Percentiles rank a stretch among this genome's conserved stretches.
These are phyloP conservation scores for Coelastrella sp. DNA, from an alignment of 139 green algal genomes.

Conservation along the genomic window DNA sequence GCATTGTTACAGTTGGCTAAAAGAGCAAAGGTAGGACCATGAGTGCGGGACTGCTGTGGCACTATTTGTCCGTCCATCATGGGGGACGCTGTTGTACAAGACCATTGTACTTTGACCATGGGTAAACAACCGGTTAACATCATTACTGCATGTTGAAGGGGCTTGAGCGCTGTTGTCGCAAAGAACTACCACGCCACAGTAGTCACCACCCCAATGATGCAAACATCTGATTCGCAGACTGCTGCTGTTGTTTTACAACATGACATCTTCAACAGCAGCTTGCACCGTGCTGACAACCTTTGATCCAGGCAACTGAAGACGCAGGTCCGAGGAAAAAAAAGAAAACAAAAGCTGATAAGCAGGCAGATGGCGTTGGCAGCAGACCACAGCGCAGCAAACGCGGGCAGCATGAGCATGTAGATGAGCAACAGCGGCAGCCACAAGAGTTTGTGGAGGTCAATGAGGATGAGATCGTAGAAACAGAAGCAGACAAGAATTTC, in stretches of 20 bases:
- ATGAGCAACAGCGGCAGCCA: neutral
- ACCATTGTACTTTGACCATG: too few relatives aligned
- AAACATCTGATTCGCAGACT: neutral
- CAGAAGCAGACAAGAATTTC: conserved; percentile 31
- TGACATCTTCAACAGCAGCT: too few relatives aligned
- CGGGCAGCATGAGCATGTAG: neutral
- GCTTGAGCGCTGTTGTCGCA: too few relatives aligned
- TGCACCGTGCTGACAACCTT: too few relatives aligned
- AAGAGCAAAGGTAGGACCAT: neutral
- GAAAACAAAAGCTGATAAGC: neutral
- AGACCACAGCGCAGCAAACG: conserved; percentile 22
- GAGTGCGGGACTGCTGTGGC: too few relatives aligned
- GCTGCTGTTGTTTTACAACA: neutral
- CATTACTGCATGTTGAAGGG: too few relatives aligned
- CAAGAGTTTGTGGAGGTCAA: conserved; percentile 7
- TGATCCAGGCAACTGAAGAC: neutral
- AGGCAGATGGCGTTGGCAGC: neutral
- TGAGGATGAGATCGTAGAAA: conserved; percentile 21
- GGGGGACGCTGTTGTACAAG: too few relatives aligned
- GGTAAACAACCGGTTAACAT: too few relatives aligned
- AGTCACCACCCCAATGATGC: neutral
- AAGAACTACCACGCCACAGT: too few relatives aligned
- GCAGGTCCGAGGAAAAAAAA: conserved; percentile 1
- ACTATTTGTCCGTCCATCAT: too few relatives aligned
- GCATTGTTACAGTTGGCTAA: neutral